Base-by-base conservation (phyloP, 1,139 yeast species). In the Kodamaea alishanica region DNA sequence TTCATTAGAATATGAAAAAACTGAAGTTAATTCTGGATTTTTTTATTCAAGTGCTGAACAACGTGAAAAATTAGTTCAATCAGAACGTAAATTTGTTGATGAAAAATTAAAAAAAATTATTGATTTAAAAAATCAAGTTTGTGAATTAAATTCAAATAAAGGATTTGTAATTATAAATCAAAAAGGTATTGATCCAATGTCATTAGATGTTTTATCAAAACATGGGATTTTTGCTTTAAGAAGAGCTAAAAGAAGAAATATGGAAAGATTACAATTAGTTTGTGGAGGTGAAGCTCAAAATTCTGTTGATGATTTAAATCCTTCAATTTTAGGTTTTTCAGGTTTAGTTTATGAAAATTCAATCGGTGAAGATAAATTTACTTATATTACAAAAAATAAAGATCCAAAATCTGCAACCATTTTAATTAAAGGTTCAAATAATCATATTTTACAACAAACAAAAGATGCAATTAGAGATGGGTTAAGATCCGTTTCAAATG, bases 151-250 rank as follows among this genome's bases (percentile, higher is more conserved):
- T 53, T 70, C 81, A 8, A 69, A 79, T 50, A 73, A 82, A 57
- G 92, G 92, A 2, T 94, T 94, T 65, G 98, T 94, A 41, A 87
- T 94, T 44, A 86, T 94, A 61, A 94, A 94, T 67, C 99, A 94
- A 67, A 94, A 94, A 73, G 98, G 99, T 52, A 94, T 94, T 52
- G 99, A 94, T 61, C 99, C 99, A 47, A 85, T 92, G 94, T 89
- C 97, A 10, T 72, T 94, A 49, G 98, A 94, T 60, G 83, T 90
- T 9, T 75, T 94, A 49, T 97, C 97, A 39, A 89, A 88, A 61
- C 85, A 94, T 63, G 88, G 87, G 49, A 92, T 94, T 51, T 72
- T 92, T 52, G 98, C 98, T 1, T 75, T 94, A 54, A 83, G 99
- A 72, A 81, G 98, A 61, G 99, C 99, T 34, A 94, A 94, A 73